Percentiles rank a stretch among this genome's conserved stretches.
These are phyloP conservation scores for Euphrasia arctica DNA, from an alignment of 305 asterid genomes.

Conservation along the genomic window DNA sequence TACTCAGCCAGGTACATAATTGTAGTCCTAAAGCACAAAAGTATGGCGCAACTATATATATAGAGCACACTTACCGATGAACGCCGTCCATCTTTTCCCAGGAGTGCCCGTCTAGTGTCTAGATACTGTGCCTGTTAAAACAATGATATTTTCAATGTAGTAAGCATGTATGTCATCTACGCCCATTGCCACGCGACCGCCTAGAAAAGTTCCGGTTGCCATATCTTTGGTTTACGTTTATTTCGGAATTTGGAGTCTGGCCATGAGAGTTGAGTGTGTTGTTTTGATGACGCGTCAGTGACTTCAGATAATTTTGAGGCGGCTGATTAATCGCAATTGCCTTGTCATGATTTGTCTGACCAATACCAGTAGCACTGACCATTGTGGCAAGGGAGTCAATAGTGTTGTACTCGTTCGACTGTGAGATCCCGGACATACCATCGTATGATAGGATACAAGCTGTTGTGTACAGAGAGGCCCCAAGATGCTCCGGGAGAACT, in stretches of 20 bases:
- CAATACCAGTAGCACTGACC: slow-evolving; percentile 44
- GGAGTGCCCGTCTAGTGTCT: background rate
- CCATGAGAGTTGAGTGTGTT: slow-evolving; percentile 10
- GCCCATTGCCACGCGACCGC: slow-evolving; percentile 28
- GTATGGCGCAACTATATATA: too few species aligned
- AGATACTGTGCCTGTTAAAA: background rate
- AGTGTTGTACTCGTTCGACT: slow-evolving; percentile 39
- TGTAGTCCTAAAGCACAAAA: too few species aligned
- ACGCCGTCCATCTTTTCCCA: background rate
- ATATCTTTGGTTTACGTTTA: background rate
- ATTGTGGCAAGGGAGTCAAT: slow-evolving; percentile 42
- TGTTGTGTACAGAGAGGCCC: slow-evolving; percentile 55
- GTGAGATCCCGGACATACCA: slow-evolving; percentile 60
- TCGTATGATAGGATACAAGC: slow-evolving; percentile 62
- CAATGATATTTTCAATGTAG: background rate
- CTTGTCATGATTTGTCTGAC: slow-evolving; percentile 30
- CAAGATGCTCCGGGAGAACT: slow-evolving; percentile 69
- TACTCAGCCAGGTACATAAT: too few species aligned
- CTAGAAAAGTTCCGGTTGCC: slow-evolving; percentile 13
- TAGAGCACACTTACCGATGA: background rate
- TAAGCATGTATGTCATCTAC: background rate
- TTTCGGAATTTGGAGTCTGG: slow-evolving; percentile 16
- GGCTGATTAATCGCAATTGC: slow-evolving; percentile 23
- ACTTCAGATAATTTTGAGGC: slow-evolving; percentile 30
- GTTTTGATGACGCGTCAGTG: slow-evolving; percentile 26